Evolutionary conservation across 768 basidiomycete genomes (phyloP).

Genomic region (Mycena rebaudengoi): DNA sequence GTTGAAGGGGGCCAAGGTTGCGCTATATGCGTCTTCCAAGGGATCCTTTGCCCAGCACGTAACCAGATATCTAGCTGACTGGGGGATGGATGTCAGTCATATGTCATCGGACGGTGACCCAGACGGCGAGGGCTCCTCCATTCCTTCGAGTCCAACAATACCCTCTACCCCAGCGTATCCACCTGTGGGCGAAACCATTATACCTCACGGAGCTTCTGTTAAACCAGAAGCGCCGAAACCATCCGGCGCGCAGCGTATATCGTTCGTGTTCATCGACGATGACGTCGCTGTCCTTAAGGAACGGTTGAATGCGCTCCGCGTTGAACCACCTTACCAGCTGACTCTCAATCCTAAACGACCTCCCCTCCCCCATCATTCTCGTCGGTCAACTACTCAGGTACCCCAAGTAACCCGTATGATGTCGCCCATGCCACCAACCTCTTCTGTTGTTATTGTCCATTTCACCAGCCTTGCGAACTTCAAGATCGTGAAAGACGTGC

Average conservation of each 20-base stretch:
- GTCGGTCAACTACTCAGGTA: conserved; percentile 84
- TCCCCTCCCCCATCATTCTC: conserved; percentile 74
- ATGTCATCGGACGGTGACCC: conserved; percentile 66
- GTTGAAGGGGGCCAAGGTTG: conserved; percentile 83
- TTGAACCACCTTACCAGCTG: conserved; percentile 57
- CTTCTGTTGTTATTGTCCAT: conserved; percentile 75
- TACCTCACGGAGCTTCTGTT: conserved; percentile 4
- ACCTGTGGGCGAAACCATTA: conserved; percentile 17
- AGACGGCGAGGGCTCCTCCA: conserved; percentile 43
- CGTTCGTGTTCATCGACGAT: conserved; percentile 93
- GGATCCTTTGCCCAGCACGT: conserved; percentile 93
- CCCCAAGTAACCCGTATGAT: conserved; percentile 59
- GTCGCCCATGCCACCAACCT: conserved; percentile 35
- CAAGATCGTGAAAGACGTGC: conserved; percentile 85
- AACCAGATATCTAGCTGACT: conserved; percentile 90
- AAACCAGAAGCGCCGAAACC: conserved; percentile 15
- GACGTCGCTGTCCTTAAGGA: conserved; percentile 83
- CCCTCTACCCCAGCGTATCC: conserved; percentile 7
- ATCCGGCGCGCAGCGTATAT: conserved; percentile 34
- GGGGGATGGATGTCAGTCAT: conserved; percentile 95
- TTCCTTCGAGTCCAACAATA: conserved; percentile 14
- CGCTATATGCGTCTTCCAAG: conserved; percentile 84
- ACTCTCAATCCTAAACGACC: conserved; percentile 66
- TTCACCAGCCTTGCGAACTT: conserved; percentile 93
- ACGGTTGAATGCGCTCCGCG: conserved; percentile 72